These are phyloP conservation scores for Blepharisma stoltei DNA, from an alignment of 73 alveolate species.

Conservation along the genomic window DNA sequence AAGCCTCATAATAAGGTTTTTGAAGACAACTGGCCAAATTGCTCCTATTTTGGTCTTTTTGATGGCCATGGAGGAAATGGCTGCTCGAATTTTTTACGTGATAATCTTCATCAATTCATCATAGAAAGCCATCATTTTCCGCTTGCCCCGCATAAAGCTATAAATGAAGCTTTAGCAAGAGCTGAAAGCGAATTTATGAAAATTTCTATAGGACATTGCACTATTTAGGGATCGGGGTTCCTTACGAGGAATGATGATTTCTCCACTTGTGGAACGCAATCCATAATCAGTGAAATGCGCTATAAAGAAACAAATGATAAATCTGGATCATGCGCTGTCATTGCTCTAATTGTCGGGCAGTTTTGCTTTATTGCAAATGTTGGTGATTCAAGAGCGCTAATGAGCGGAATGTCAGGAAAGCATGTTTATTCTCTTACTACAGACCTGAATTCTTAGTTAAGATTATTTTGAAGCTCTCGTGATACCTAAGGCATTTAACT, in stretches of 20 bases:
- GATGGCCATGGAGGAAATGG: slow-evolving; percentile 62
- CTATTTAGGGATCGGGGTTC: too few relatives aligned
- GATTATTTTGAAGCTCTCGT: too few relatives aligned
- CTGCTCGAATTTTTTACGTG: slow-evolving; percentile 67
- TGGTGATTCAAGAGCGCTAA: slow-evolving; percentile 76
- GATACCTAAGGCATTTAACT: too few relatives aligned
- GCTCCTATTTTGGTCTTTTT: slow-evolving; percentile 58
- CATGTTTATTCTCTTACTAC: slow-evolving; percentile 55
- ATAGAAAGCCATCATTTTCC: slow-evolving; percentile 47
- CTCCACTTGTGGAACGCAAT: too few relatives aligned
- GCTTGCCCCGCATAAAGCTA: slow-evolving; percentile 52
- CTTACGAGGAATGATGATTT: too few relatives aligned
- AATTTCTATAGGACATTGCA: slow-evolving; percentile 47
- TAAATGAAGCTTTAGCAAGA: slow-evolving; percentile 42
- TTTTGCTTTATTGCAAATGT: slow-evolving; percentile 71
- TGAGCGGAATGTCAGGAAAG: slow-evolving; percentile 58
- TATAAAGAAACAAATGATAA: slow-evolving; percentile 50
- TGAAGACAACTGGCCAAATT: slow-evolving; percentile 58
- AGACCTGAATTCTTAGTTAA: slow-evolving; percentile 82
- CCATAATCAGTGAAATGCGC: too few relatives aligned
- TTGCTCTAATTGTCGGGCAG: slow-evolving; percentile 58
- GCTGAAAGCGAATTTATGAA: slow-evolving; percentile 58
- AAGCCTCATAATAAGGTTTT: slow-evolving; percentile 47
- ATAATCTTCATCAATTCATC: slow-evolving; percentile 51
- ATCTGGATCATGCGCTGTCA: slow-evolving; percentile 80